These are phyloP conservation scores for Scedosporium boydii DNA, from an alignment of 2,329 filamentous ascomycete genomes.

Conservation along the genomic window DNA sequence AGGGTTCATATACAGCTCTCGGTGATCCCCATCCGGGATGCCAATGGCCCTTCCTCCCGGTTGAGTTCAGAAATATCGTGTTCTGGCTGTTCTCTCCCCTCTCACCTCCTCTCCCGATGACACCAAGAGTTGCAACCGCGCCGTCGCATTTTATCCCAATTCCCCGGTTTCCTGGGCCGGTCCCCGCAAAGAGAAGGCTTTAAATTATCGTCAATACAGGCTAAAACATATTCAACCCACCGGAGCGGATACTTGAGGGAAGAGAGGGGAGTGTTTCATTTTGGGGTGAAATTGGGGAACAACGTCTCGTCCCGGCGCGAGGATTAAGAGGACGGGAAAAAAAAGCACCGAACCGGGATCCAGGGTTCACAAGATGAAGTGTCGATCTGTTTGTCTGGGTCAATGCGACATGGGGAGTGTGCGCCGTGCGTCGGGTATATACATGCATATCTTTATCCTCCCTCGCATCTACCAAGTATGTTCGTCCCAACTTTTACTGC, in stretches of 20 bases:
- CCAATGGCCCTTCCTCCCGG: neutral
- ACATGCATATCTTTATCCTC: neutral
- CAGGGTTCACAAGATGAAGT: too few relatives aligned
- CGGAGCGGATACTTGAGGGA: neutral
- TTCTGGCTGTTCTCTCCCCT: neutral
- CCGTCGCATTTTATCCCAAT: constrained; percentile 2
- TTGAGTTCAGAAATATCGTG: neutral
- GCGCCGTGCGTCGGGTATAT: neutral
- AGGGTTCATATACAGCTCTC: too few relatives aligned
- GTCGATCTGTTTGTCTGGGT: neutral
- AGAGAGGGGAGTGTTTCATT: neutral
- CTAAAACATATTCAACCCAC: neutral
- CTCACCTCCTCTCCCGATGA: neutral
- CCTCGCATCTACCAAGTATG: neutral
- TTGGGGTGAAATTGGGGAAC: neutral
- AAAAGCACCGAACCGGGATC: neutral
- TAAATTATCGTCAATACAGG: neutral
- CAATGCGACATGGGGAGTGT: neutral
- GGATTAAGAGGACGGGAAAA: neutral
- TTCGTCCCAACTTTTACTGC: neutral
- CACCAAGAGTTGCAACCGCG: neutral
- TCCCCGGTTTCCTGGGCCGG: neutral
- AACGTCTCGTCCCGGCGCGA: neutral
- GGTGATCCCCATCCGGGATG: too few relatives aligned
- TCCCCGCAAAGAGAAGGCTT: neutral